Evolutionary conservation across 345 rosid species (phyloP), one percentile per base, ranked within the genome.

Genomic region (Salix dunnii): DNA sequence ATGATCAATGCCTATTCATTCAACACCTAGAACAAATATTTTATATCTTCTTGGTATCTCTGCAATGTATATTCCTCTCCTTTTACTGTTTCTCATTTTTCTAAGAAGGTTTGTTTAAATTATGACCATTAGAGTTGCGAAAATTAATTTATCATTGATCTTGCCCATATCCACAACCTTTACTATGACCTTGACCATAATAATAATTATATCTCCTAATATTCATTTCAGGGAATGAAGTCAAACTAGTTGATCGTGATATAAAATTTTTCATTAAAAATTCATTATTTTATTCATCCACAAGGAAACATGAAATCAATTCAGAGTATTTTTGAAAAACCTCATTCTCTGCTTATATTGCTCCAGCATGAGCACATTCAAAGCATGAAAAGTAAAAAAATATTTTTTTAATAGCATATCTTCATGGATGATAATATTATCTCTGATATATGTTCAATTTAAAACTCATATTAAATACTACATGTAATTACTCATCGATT

Each of bases 261-360:
- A 55, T 11, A 4, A 55, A 28, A 5, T 58, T 72, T 58, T 58
- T 72, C 53, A 72, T 21, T 9, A 72, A 72, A 16, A 72, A 31
- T 17, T 58, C 51, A 53, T 58, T 58, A 13, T 72, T 72, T 72
- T 58, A n/a, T 58, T 72, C 49, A 31, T 5, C 51, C 20, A 72
- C 35, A 17, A 58, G 46, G 1, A 72, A 18, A 20, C 53, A 72
- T 4, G 51, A 51, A 58, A 72, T 72, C 13, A 72, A 20, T 40
- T 72, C 21, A 30, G 31, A 58, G 36, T 72, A 58, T 60, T 72
- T 72, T 4, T 23, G 18, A 23, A 58, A 58, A 33, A 42, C 31
- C 2, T 16, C 25, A 28, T 35, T 72, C 67, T 13, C 49, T 33
- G 0, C 5, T 0, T 42, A 33, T 58, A 72, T 10, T 2, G 3